Conservation (phyloP, 768 basidiomycete genomes). For the Amanita pallidorosea region DNA sequence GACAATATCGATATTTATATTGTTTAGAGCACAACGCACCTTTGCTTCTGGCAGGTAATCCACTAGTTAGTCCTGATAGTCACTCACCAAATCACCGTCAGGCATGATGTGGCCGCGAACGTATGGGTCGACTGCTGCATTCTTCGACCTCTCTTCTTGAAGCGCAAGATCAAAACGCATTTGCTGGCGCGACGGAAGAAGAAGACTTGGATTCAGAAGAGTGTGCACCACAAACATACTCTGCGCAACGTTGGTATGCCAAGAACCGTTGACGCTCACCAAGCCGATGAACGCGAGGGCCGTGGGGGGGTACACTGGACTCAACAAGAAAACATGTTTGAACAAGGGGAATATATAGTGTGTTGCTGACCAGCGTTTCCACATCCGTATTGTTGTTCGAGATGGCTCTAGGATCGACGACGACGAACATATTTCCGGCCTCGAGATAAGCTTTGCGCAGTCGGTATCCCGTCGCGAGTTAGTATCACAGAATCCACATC, state of each 20-base stretch:
- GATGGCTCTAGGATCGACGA: conserved; percentile 16
- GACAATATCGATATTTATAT: conserved; percentile 10
- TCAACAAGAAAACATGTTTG: conserved; percentile 31
- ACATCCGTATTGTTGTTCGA: too few species aligned
- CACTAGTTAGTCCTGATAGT: conserved; percentile 30
- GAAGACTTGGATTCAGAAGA: conserved; percentile 28
- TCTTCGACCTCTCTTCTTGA: conserved; percentile 27
- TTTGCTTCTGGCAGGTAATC: conserved; percentile 15
- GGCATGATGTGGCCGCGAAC: conserved; percentile 35
- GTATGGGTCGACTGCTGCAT: conserved; percentile 37
- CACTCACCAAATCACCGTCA: conserved; percentile 15
- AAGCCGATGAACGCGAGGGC: conserved; percentile 48
- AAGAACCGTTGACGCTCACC: conserved; percentile 34
- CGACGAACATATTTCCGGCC: conserved; percentile 18
- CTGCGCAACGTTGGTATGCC: conserved; percentile 25
- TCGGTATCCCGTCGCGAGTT: conserved; percentile 48
- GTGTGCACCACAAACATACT: conserved; percentile 30
- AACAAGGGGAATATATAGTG: not conserved
- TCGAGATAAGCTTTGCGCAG: conserved; percentile 38
- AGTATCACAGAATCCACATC: conserved; percentile 19
- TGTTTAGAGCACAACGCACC: not conserved
- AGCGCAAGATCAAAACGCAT: conserved; percentile 28
- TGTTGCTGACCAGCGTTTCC: conserved; percentile 31
- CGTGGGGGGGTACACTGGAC: conserved; percentile 32
- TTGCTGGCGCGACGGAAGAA: conserved; percentile 27